phyloP scores from a whole-genome alignment of 2,329 filamentous ascomycete genomes.

The Chalaropsis ovoidea region DNA sequence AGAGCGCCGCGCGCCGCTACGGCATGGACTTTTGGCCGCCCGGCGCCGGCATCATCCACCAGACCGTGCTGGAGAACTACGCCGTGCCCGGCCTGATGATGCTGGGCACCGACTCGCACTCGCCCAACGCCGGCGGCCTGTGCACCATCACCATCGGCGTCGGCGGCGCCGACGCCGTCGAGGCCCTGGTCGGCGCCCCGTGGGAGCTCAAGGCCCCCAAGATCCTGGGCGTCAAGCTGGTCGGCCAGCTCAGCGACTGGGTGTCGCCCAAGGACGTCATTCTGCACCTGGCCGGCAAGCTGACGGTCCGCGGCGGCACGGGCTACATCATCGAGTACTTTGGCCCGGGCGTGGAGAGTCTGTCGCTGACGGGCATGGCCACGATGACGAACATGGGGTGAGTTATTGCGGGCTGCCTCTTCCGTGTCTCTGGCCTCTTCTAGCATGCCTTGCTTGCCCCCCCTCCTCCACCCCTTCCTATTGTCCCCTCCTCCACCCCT shows the following conservation, averaged over 20 bases:
- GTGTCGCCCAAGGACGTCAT: constrained; percentile 94
- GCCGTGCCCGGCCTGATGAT: constrained; percentile 96
- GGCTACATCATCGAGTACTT: constrained; percentile 93
- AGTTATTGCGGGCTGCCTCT: too few relatives aligned
- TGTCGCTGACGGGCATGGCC: constrained; percentile 88
- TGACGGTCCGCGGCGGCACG: constrained; percentile 89
- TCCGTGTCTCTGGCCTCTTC: too few relatives aligned
- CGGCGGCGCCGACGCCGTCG: constrained; percentile 91
- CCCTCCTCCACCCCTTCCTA: neutral
- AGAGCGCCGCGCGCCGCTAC: constrained; percentile 82
- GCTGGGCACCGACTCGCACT: constrained; percentile 95
- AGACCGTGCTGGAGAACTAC: constrained; percentile 97
- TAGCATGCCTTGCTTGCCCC: too few relatives aligned
- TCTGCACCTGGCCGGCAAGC: constrained; percentile 71
- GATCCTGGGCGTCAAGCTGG: constrained; percentile 73
- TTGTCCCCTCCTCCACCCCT: too few relatives aligned
- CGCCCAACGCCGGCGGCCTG: constrained; percentile 90
- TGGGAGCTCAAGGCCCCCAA: constrained; percentile 97
- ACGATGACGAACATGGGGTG: constrained; percentile 79
- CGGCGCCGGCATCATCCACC: constrained; percentile 90
- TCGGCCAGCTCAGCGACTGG: constrained; percentile 80
- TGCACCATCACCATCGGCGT: constrained; percentile 94
- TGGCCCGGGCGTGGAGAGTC: constrained; percentile 75
- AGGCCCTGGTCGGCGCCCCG: constrained; percentile 88
- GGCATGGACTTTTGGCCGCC: constrained; percentile 95